These are phyloP conservation scores for Graphilbum fragrans DNA, from an alignment of 2,329 filamentous ascomycete genomes.

Conservation along the genomic window DNA sequence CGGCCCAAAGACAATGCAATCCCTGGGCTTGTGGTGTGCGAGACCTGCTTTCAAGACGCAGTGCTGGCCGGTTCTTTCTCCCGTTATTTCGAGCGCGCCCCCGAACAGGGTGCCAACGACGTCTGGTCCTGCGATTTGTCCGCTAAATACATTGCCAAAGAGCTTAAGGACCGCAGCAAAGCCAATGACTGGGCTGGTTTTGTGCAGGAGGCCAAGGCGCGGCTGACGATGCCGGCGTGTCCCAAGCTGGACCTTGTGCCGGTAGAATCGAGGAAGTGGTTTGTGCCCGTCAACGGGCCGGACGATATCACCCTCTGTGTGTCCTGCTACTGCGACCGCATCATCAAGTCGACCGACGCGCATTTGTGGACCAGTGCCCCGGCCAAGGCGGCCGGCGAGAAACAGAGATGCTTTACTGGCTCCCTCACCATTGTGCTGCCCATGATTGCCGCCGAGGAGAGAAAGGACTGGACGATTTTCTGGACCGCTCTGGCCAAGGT, in stretches of 20 bases:
- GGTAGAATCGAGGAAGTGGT: conserved; percentile 16
- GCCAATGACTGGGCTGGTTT: conserved; percentile 21
- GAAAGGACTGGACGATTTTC: conserved; percentile 19
- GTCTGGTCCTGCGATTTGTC: conserved; percentile 24
- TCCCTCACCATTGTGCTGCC: conserved; percentile 20
- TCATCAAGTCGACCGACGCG: too few species aligned
- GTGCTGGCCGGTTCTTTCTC: conserved; percentile 18
- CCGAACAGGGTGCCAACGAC: conserved; percentile 14
- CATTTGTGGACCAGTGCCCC: too few species aligned
- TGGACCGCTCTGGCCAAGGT: conserved; percentile 19
- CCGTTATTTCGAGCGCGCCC: conserved; percentile 14
- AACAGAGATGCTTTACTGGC: too few species aligned
- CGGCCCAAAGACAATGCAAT: conserved; percentile 16
- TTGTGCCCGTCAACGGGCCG: conserved; percentile 15
- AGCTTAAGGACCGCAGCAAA: conserved; percentile 14
- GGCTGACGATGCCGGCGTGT: conserved; percentile 5
- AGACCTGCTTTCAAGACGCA: conserved; percentile 24
- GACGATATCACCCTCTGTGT: conserved; percentile 19
- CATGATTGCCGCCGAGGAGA: conserved; percentile 16
- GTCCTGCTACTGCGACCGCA: conserved; percentile 24
- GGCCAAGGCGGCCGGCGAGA: conserved; percentile 8
- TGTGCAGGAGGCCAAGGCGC: conserved; percentile 15
- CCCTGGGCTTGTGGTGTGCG: conserved; percentile 21
- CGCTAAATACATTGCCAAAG: conserved; percentile 17
- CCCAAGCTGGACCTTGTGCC: neutral